Base-by-base conservation (phyloP, 331 rosid genomes). In the Malus hybrid region DNA sequence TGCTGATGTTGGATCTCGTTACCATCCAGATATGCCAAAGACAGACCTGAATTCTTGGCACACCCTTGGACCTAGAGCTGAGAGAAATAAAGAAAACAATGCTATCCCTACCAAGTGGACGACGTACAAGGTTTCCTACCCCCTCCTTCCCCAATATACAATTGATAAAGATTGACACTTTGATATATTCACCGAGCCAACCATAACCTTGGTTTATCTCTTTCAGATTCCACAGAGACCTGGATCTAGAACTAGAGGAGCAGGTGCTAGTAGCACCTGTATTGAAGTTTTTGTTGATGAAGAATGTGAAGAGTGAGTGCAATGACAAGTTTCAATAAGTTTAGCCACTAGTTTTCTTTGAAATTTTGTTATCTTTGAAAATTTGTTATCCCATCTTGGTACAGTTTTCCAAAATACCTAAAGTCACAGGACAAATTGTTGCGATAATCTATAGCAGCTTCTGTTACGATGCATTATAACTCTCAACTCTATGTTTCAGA, bases 271-370 rank as follows among this genome's bases (percentile, higher is more conserved):
- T 59, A 68, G 83, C 83, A 73, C 90, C 65, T 39, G 48, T 63
- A 87, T 94, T 66, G 96, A 90, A 16, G 97, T 94, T 69, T 94
- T 90, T 81, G 86, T 94, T 9, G 98, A 94, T 54, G 96, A 91
- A 84, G 93, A 88, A 55, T 87, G 88, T 78, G 87, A 83, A 73
- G 88, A 75, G 98, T 93, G 82, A 88, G 98, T 82, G 20, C n/a
- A 64, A 68, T 65, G 66, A 34, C 36, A 75, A 7, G 9, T 15
- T 52, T 44, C 24, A 10, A 2, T 62, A 27, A 27, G n/a, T 62
- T 62, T 12, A 28, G 11, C 36, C 1, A 1, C 46, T 1, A 42
- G 13, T 42, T 42, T 42, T 42, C 46, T 42, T 3, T 42, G 44
- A 39, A 39, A 39, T 9, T 39, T 39, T 39, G 44, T 39, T 39